Conservation (phyloP, 179 eudicot genomes). For the Drosera spatulata region DNA sequence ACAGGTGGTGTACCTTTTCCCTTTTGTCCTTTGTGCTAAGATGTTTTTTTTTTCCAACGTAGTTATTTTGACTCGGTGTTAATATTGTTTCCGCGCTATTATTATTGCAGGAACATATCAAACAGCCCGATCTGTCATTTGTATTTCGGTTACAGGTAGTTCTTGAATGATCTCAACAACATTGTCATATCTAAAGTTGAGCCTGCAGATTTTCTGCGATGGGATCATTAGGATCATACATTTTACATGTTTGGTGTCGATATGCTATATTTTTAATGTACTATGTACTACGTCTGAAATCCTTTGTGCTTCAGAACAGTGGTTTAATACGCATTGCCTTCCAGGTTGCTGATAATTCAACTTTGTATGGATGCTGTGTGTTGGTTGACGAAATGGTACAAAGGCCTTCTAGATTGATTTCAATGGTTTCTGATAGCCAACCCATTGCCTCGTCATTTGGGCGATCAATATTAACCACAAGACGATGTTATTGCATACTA, state of each 20-base stretch:
- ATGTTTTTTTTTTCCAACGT: no score
- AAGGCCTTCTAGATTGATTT: slow-evolving; percentile 70
- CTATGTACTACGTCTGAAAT: no score
- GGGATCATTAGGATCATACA: no score
- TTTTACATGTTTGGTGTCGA: no score
- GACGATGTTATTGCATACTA: slow-evolving; percentile 92
- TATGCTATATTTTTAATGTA: no score
- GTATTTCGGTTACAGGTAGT: slow-evolving; percentile 54
- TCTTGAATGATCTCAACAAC: neutral
- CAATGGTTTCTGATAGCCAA: slow-evolving; percentile 66
- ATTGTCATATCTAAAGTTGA: neutral
- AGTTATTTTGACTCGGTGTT: no score
- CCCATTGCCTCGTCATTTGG: slow-evolving; percentile 38
- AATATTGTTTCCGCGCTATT: neutral
- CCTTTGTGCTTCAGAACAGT: no score
- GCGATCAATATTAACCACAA: slow-evolving; percentile 68
- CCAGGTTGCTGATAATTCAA: slow-evolving; percentile 86
- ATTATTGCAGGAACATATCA: slow-evolving; percentile 57
- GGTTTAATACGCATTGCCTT: slow-evolving; percentile 12
- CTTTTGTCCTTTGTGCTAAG: neutral
- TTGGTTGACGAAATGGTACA: slow-evolving; percentile 87
- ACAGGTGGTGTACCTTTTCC: neutral
- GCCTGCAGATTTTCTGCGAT: no score
- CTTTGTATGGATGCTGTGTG: slow-evolving; percentile 91
- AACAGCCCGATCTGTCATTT: slow-evolving; percentile 54